phyloP scores from a whole-genome alignment of 176 grass and related monocot species.

The Elaeis guineensis region DNA sequence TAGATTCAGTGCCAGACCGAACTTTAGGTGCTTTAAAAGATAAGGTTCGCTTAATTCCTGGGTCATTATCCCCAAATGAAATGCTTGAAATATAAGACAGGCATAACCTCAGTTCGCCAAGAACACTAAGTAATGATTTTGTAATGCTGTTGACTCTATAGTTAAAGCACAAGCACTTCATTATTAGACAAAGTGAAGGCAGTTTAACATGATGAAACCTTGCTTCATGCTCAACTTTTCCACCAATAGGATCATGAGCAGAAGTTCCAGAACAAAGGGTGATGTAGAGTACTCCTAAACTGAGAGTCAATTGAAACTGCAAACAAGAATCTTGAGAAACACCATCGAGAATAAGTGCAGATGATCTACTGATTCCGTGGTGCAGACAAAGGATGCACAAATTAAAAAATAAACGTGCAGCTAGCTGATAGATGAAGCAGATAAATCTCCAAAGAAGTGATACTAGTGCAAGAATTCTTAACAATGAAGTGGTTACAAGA shows the following conservation, averaged over 20 bases:
- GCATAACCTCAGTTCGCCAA: conserved; percentile 43
- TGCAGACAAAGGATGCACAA: conserved; percentile 15
- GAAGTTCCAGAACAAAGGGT: conserved; percentile 25
- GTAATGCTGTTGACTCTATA: conserved; percentile 33
- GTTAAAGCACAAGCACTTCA: conserved; percentile 52
- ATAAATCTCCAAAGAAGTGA: conserved; percentile 43
- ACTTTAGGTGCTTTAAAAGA: conserved; percentile 33
- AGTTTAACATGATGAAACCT: conserved; percentile 19
- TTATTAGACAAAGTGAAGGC: conserved; percentile 29
- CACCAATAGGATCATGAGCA: conserved; percentile 12
- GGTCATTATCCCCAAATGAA: conserved; percentile 7
- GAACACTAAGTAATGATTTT: conserved; percentile 34
- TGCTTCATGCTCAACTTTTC: conserved; percentile 19
- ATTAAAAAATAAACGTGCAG: neutral
- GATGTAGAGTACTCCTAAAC: conserved; percentile 54
- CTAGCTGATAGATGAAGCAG: conserved; percentile 30
- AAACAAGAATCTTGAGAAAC: conserved; percentile 36
- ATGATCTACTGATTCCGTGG: conserved; percentile 14
- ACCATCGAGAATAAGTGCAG: conserved; percentile 27
- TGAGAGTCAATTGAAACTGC: conserved; percentile 33
- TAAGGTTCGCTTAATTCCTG: conserved; percentile 19
- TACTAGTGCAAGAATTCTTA: conserved; percentile 37
- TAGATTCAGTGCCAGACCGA: conserved; percentile 26
- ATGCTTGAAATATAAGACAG: conserved; percentile 22
- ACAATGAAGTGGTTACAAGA: conserved; percentile 21